These are phyloP conservation scores for Candida parachauliodes DNA, from an alignment of 805 yeast genomes.

Conservation along the genomic window DNA sequence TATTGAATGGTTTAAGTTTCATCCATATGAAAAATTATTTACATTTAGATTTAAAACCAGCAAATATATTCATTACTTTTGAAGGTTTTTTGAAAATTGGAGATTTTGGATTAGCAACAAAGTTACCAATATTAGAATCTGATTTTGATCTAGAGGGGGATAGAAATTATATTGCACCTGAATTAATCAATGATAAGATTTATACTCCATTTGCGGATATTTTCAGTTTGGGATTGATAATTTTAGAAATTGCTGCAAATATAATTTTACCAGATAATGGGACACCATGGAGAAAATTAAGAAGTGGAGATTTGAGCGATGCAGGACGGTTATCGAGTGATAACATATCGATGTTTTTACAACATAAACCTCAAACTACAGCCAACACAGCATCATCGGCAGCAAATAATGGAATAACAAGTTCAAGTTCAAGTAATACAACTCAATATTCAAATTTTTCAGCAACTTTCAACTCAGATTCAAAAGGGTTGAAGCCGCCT, in stretches of 20 bases:
- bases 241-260: slow-evolving; percentile 94
- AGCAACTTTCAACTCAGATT: too few relatives aligned
- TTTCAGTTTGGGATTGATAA: slow-evolving; percentile 88
- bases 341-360: slow-evolving; percentile 40
- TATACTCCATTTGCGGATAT: slow-evolving; percentile 93
- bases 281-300: slow-evolving; percentile 89
- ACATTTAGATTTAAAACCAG: slow-evolving; percentile 93
- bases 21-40: slow-evolving; percentile 72
- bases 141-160: slow-evolving; percentile 94
- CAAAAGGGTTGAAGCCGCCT: slow-evolving; percentile 7
- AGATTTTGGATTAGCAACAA: slow-evolving; percentile 93
- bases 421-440: slow-evolving; percentile 15
- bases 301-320: slow-evolving; percentile 93
- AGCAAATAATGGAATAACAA: neutral
- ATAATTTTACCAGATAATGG: slow-evolving; percentile 95
- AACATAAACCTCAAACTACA: slow-evolving; percentile 20
- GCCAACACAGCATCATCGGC: slow-evolving; percentile 1
- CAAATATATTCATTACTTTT: slow-evolving; percentile 88
- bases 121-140: slow-evolving; percentile 60
- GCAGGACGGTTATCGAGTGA: slow-evolving; percentile 77
- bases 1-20: slow-evolving; percentile 72
- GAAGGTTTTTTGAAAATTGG: slow-evolving; percentile 94
- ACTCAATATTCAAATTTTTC: slow-evolving; percentile 5
- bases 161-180: slow-evolving; percentile 96
- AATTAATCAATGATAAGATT: slow-evolving; percentile 73